Evolutionary conservation across 2,329 filamentous ascomycete species (phyloP).

Genomic region (Talaromyces marneffei): DNA sequence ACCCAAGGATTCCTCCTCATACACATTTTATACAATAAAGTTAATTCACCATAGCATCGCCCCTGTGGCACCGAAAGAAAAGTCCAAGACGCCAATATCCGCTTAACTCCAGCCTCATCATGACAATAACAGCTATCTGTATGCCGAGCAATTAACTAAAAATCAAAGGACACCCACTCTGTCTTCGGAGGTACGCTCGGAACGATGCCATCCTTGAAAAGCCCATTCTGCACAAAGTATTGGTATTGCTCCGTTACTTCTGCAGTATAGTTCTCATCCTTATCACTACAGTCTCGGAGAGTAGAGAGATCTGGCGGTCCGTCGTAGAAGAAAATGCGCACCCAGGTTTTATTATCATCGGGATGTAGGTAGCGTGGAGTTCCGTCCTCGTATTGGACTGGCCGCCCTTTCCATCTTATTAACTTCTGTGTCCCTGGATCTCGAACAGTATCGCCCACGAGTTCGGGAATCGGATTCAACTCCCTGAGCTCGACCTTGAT

Average conservation of each 20-base stretch:
- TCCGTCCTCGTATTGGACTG: slow-evolving; percentile 53
- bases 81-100: background rate
- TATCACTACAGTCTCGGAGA: slow-evolving; percentile 47
- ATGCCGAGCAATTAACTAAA: slow-evolving; percentile 43
- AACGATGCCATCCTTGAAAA: slow-evolving; percentile 65
- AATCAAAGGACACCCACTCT: slow-evolving; percentile 69
- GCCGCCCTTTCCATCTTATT: slow-evolving; percentile 57
- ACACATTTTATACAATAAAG: background rate
- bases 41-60: background rate
- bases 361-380: slow-evolving; percentile 48
- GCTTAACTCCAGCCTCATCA: background rate
- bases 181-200: slow-evolving; percentile 71
- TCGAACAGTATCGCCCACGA: slow-evolving; percentile 33
- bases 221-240: slow-evolving; percentile 58
- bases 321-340: slow-evolving; percentile 67
- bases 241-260: slow-evolving; percentile 57
- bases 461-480: slow-evolving; percentile 32
- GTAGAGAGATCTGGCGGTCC: slow-evolving; percentile 54
- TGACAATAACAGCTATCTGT: background rate
- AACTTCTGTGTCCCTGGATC: slow-evolving; percentile 39
- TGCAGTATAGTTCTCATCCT: slow-evolving; percentile 46
- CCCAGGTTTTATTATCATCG: slow-evolving; percentile 51
- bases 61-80: background rate
- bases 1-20: too few relatives aligned
- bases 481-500: slow-evolving; percentile 25